Evolutionary conservation across 306 rosid genomes (phyloP), one percentile per base, ranked within the genome.

Genomic region (Quercus wislizeni): DNA sequence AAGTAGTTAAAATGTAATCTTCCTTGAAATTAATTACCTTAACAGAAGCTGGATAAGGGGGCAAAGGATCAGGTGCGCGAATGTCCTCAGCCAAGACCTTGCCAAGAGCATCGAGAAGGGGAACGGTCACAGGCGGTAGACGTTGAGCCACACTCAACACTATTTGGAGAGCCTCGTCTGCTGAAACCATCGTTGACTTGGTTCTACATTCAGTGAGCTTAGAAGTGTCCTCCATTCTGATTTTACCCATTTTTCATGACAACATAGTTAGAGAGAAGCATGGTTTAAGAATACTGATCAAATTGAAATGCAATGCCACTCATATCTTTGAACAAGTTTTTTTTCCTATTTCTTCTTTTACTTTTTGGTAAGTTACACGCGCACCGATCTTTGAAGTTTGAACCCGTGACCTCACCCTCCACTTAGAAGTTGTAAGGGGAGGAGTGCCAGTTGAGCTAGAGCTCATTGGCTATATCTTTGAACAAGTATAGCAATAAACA

Each of bases 31-130:
- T 38, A 41, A 61, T 14, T 43, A 93, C 98, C 92, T 94, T 94
- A 71, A 85, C 35, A 51, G 97, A 94, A 30, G 97, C 99, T 4
- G 89, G 89, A 69, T 81, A 94, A 27, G 99, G 92, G 57, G 97
- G 99, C 82, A 88, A 73, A 74, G 95, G 95, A 71, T 94, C 97
- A 8, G 79, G 75, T 62, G 97, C 92, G 18, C 21, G 83, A 89
- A 91, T 65, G 13, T 91, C 91, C 73, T 91, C 87, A 1, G 97
- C 97, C 69, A 94, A 79, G 75, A 94, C 88, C 84, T 86, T 92
- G 71, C 91, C 99, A 4, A 91, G 85, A 33, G 97, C 90, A 1
- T 92, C 90, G 55, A 78, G 84, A 21, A 94, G 91, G 13, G 94
- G 84, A 9, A 94, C 85, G 2, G 88, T 78, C 67, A 91, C 74